A percentile compares a stretch with the other conserved stretches of the same genome.
Conservation (phyloP, 1,139 yeast species). For the Casaregolazyma suthepensis region DNA sequence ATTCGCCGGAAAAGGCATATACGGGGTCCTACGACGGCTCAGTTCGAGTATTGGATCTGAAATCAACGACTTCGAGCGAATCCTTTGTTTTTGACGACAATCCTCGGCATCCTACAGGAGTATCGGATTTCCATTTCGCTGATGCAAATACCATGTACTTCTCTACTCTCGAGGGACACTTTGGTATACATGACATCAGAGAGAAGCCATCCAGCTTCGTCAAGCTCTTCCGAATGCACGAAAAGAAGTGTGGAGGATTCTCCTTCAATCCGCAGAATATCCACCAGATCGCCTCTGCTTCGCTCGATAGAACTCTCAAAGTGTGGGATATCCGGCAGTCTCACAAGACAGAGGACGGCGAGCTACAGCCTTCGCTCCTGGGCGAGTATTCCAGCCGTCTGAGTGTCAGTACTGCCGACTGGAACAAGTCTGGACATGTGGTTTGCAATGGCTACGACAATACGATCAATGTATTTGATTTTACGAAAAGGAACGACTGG, state of each 20-base stretch:
- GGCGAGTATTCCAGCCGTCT: conserved; percentile 68
- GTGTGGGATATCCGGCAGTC: conserved; percentile 77
- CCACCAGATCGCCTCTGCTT: conserved; percentile 72
- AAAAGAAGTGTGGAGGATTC: conserved; percentile 88
- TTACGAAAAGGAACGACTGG: conserved; percentile 17
- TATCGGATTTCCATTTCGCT: conserved; percentile 49
- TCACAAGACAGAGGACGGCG: conserved; percentile 40
- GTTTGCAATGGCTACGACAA: conserved; percentile 95
- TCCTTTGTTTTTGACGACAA: conserved; percentile 32
- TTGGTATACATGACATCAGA: conserved; percentile 65
- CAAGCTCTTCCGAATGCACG: conserved; percentile 49
- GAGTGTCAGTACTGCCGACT: conserved; percentile 80
- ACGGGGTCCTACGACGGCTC: conserved; percentile 87
- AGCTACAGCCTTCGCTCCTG: conserved; percentile 45
- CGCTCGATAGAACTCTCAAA: conserved; percentile 75
- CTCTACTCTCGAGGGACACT: conserved; percentile 74
- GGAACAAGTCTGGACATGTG: conserved; percentile 68
- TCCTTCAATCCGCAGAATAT: conserved; percentile 59
- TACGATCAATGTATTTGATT: conserved; percentile 57
- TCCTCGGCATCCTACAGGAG: conserved; percentile 28
- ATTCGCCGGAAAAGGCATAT: conserved; percentile 49
- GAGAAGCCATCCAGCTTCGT: conserved; percentile 35
- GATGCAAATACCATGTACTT: conserved; percentile 56
- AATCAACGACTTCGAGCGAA: conserved; percentile 52
- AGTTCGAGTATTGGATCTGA: conserved; percentile 63